These are phyloP conservation scores for Pichia sp. DNA, from an alignment of 1,139 yeast genomes.

Conservation along the genomic window DNA sequence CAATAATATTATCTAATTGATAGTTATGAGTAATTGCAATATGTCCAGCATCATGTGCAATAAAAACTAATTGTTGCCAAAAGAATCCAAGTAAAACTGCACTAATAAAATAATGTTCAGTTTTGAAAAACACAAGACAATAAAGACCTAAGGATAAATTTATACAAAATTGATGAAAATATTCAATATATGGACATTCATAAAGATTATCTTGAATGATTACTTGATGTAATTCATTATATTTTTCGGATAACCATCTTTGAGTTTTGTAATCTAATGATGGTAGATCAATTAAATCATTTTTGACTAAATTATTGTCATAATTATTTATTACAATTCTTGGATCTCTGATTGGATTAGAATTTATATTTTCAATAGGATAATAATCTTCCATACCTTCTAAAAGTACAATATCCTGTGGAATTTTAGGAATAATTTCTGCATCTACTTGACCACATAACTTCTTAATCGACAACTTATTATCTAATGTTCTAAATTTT, in stretches of 20 bases:
- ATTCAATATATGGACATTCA: slow-evolving; percentile 67
- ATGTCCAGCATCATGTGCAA: slow-evolving; percentile 90
- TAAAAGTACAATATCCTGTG: slow-evolving; percentile 41
- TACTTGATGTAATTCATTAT: slow-evolving; percentile 53
- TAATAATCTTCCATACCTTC: slow-evolving; percentile 34
- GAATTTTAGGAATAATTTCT: slow-evolving; percentile 43
- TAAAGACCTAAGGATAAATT: slow-evolving; percentile 48
- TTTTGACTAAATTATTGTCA: slow-evolving; percentile 49
- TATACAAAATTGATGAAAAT: slow-evolving; percentile 59
- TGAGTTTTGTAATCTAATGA: slow-evolving; percentile 65
- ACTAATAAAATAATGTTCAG: slow-evolving; percentile 44
- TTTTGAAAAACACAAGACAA: slow-evolving; percentile 45
- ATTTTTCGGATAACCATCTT: slow-evolving; percentile 46
- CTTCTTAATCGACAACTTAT: slow-evolving; percentile 4
- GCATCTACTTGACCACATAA: slow-evolving; percentile 37
- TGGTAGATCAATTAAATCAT: slow-evolving; percentile 55
- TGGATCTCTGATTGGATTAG: slow-evolving; percentile 48
- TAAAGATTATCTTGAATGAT: slow-evolving; percentile 57
- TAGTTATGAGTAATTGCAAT: slow-evolving; percentile 76
- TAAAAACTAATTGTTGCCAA: slow-evolving; percentile 87
- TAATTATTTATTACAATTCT: slow-evolving; percentile 46
- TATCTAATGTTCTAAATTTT: slow-evolving; percentile 33
- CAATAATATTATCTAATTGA: slow-evolving; percentile 69
- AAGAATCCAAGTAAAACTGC: slow-evolving; percentile 67
- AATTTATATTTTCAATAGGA: slow-evolving; percentile 31